phyloP scores from a whole-genome alignment of 768 basidiomycete species.

The Phlebiopsis gigantea region DNA sequence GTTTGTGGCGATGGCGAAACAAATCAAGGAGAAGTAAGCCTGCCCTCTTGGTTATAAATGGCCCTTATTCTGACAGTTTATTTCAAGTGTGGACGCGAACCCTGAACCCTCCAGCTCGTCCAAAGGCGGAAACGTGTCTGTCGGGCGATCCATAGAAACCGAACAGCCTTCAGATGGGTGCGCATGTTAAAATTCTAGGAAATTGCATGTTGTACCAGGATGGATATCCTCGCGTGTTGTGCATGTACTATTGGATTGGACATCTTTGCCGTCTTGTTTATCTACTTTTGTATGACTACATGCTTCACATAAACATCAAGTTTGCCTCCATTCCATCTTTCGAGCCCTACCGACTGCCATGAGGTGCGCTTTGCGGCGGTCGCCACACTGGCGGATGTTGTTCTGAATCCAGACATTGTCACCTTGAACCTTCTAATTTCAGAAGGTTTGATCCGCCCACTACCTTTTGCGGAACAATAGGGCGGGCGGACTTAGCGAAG shows the following conservation, averaged over 20 bases:
- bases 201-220: too few species aligned
- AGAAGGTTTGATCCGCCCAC: slow-evolving; percentile 5
- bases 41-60: neutral
- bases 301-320: neutral
- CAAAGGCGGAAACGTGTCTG: slow-evolving; percentile 9
- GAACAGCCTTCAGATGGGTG: slow-evolving; percentile 9
- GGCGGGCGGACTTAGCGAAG: neutral
- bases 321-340: neutral
- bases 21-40: slow-evolving; percentile 81
- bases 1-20: slow-evolving; percentile 97
- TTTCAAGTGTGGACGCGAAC: slow-evolving; percentile 10
- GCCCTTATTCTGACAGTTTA: neutral
- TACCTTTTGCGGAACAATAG: slow-evolving; percentile 12
- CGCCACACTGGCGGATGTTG: neutral
- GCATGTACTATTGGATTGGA: neutral
- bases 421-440: neutral
- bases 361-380: neutral
- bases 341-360: too few species aligned
- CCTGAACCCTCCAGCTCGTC: slow-evolving; percentile 9
- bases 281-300: neutral
- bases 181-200: slow-evolving; percentile 10
- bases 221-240: neutral
- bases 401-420: neutral
- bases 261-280: neutral
- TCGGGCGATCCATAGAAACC: slow-evolving; percentile 11